Conservation (phyloP, 2,329 filamentous ascomycete genomes). For the Zalaria sp. region DNA sequence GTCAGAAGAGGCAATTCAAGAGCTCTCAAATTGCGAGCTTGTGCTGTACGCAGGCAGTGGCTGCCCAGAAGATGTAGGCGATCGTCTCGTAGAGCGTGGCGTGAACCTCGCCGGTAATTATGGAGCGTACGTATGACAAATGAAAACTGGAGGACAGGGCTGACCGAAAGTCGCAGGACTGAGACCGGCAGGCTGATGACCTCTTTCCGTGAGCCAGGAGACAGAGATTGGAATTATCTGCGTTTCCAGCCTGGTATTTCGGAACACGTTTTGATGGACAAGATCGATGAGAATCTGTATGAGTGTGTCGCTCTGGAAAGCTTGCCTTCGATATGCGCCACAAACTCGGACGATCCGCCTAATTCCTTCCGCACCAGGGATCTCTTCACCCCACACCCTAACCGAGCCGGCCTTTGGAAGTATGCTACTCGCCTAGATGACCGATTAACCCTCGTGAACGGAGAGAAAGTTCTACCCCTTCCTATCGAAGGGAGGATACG, state of each 20-base stretch:
- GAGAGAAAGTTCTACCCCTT: constrained; percentile 35
- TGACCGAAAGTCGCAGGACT: constrained; percentile 1
- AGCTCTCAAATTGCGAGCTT: constrained; percentile 13
- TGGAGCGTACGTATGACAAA: constrained; percentile 15
- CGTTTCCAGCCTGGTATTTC: constrained; percentile 19
- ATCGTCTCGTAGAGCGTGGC: constrained; percentile 15
- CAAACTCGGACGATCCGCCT: constrained; percentile 28
- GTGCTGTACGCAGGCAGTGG: constrained; percentile 19
- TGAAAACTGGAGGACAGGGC: not conserved
- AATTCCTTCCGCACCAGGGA: constrained; percentile 37
- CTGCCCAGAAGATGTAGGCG: constrained; percentile 20
- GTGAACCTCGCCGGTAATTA: constrained; percentile 21
- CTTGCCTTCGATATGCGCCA: constrained; percentile 20
- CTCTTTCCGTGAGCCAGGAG: constrained; percentile 37
- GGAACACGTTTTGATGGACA: constrained; percentile 17
- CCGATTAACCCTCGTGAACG: constrained; percentile 32
- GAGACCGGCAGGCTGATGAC: constrained; percentile 34
- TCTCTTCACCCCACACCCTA: constrained; percentile 31
- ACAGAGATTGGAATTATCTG: constrained; percentile 48
- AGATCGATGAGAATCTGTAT: constrained; percentile 24
- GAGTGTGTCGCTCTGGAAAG: constrained; percentile 26
- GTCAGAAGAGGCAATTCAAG: constrained; percentile 32
- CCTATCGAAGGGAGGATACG: constrained; percentile 40
- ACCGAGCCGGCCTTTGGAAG: constrained; percentile 30
- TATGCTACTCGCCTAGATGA: constrained; percentile 34